These are phyloP conservation scores for Sclerotinia sclerotiorum DNA, from an alignment of 2,329 filamentous ascomycete species.

Conservation along the genomic window DNA sequence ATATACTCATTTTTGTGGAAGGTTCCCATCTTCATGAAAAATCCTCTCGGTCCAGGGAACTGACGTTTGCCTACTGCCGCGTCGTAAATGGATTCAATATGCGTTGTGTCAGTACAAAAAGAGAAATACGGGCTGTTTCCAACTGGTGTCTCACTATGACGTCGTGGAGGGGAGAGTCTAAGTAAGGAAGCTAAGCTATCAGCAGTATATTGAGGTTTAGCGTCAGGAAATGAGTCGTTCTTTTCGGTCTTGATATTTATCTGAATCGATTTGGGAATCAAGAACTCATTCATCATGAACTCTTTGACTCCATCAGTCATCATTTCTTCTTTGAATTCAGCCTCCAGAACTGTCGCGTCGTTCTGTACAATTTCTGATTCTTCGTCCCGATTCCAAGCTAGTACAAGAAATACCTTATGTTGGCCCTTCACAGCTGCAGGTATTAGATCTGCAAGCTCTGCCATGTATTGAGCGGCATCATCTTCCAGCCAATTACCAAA, in stretches of 20 bases:
- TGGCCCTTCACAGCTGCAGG: not conserved
- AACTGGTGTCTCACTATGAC: not conserved
- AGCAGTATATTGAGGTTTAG: not conserved
- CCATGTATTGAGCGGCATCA: not conserved
- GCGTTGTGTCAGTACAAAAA: not conserved
- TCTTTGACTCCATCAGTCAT: not conserved
- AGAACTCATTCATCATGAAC: not conserved
- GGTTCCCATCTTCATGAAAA: not conserved
- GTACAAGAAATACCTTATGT: not conserved
- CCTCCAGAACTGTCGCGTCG: not conserved
- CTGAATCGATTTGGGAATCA: not conserved
- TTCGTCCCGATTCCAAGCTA: not conserved
- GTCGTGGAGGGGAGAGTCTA: not conserved
- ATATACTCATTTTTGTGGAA: not conserved
- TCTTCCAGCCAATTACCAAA: not conserved
- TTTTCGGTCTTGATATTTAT: not conserved
- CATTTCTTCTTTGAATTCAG: not conserved
- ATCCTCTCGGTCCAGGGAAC: not conserved
- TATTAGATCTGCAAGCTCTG: not conserved
- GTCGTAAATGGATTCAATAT: not conserved
- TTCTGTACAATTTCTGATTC: not conserved
- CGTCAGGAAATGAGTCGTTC: not conserved
- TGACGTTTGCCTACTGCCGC: not conserved
- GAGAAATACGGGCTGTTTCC: no score
- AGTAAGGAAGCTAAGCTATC: not conserved